Percentiles rank a stretch among this genome's conserved stretches.
These are phyloP conservation scores for Hyphodiscus sp. DNA, from an alignment of 2,329 filamentous ascomycete genomes.

Conservation along the genomic window DNA sequence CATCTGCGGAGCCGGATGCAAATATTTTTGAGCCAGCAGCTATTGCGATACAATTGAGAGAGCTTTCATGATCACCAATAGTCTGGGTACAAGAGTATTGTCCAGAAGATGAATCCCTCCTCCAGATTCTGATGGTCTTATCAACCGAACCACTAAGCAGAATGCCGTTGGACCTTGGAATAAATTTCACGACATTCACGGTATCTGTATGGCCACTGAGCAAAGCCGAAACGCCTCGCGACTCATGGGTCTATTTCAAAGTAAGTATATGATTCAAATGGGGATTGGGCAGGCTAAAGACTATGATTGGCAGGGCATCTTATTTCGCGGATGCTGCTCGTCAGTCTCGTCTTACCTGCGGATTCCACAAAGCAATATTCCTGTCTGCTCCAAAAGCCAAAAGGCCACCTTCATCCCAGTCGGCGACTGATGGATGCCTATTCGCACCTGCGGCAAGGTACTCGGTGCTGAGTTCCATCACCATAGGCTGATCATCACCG, in stretches of 20 bases:
- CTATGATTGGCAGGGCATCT: neutral
- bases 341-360: conserved; percentile 49
- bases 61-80: conserved; percentile 56
- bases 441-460: conserved; percentile 69
- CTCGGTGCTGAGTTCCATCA: conserved; percentile 20
- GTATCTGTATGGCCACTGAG: conserved; percentile 70
- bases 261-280: neutral
- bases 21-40: conserved; percentile 39
- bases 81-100: conserved; percentile 42
- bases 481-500: conserved; percentile 6
- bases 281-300: neutral
- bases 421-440: conserved; percentile 79
- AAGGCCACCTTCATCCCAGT: conserved; percentile 72
- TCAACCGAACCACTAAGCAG: conserved; percentile 80
- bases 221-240: conserved; percentile 55
- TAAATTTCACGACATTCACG: conserved; percentile 80
- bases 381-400: conserved; percentile 86
- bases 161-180: conserved; percentile 48
- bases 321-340: no score
- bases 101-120: conserved; percentile 31
- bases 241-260: conserved; percentile 17
- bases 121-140: conserved; percentile 71
- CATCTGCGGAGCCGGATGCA: conserved; percentile 76
- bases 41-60: conserved; percentile 63
- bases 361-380: conserved; percentile 85